These are phyloP conservation scores for Geranomyces variabilis DNA, from an alignment of 192 early-diverging fungal genomes.

Conservation along the genomic window DNA sequence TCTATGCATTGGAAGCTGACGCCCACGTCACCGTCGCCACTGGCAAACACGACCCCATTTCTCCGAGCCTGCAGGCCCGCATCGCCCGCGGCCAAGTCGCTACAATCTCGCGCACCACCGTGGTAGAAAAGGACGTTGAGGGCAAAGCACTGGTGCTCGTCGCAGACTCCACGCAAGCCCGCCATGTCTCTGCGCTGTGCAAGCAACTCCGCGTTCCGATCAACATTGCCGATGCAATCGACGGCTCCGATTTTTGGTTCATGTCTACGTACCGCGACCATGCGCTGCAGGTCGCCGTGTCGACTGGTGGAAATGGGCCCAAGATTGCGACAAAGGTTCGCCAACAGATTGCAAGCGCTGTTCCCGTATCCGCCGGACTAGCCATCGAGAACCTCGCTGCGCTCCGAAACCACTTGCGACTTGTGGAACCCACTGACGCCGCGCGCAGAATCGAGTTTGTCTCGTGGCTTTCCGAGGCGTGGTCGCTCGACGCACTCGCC, in stretches of 20 bases:
- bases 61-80: slow-evolving; percentile 70
- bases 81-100: slow-evolving; percentile 42
- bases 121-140: slow-evolving; percentile 36
- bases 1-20: slow-evolving; percentile 80
- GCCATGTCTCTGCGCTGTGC: slow-evolving; percentile 61
- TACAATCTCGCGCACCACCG: slow-evolving; percentile 35
- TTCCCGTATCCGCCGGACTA: slow-evolving; percentile 63
- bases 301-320: slow-evolving; percentile 84
- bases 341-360: slow-evolving; percentile 66
- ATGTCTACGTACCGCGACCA: slow-evolving; percentile 81
- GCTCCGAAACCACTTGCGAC: slow-evolving; percentile 53
- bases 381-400: slow-evolving; percentile 72
- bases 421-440: slow-evolving; percentile 60
- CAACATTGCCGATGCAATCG: slow-evolving; percentile 80
- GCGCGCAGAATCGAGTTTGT: slow-evolving; percentile 79
- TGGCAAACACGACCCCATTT: slow-evolving; percentile 46
- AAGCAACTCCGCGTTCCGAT: slow-evolving; percentile 72
- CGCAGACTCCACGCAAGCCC: slow-evolving; percentile 49
- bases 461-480: slow-evolving; percentile 76
- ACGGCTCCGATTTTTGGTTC: slow-evolving; percentile 86
- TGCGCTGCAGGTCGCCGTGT: slow-evolving; percentile 86
- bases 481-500: slow-evolving; percentile 78
- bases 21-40: slow-evolving; percentile 69
- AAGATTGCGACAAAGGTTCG: slow-evolving; percentile 79
- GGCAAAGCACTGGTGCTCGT: slow-evolving; percentile 57